Evolutionary conservation across 441 rosid genomes (phyloP).

Genomic region (Francoa sonchifolia): DNA sequence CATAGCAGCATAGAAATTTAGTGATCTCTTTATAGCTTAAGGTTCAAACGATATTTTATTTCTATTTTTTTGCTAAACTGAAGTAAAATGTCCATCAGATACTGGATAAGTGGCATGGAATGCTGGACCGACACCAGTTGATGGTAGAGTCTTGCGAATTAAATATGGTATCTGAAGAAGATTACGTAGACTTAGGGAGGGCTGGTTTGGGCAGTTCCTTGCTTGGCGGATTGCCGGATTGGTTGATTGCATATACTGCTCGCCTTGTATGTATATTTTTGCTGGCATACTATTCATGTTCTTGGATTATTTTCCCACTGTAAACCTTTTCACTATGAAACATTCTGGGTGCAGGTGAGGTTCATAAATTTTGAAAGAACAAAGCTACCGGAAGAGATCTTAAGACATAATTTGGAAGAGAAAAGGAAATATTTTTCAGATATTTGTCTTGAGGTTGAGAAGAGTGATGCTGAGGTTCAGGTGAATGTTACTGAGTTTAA

Average conservation of each 20-base stretch:
- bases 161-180: slow-evolving; percentile 84
- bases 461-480: slow-evolving; percentile 99
- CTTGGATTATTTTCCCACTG: too few relatives aligned
- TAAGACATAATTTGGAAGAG: slow-evolving; percentile 89
- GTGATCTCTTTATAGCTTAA: slow-evolving; percentile 5
- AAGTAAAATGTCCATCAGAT: slow-evolving; percentile 37
- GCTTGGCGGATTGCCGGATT: slow-evolving; percentile 95
- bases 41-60: slow-evolving; percentile 5
- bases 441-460: slow-evolving; percentile 71
- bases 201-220: slow-evolving; percentile 97
- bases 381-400: slow-evolving; percentile 88
- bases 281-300: slow-evolving; percentile 1
- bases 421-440: slow-evolving; percentile 76
- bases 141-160: slow-evolving; percentile 88
- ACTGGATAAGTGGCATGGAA: slow-evolving; percentile 83
- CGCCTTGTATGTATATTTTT: slow-evolving; percentile 53
- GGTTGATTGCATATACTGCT: slow-evolving; percentile 94
- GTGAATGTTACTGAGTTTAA: slow-evolving; percentile 22
- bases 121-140: slow-evolving; percentile 70
- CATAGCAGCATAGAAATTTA: slow-evolving; percentile 3
- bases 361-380: slow-evolving; percentile 93
- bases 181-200: slow-evolving; percentile 90
- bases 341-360: slow-evolving; percentile 59
- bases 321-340: too few relatives aligned
- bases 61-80: slow-evolving; percentile 2